Evolutionary conservation across 805 yeast genomes (phyloP).

Genomic region (Myxozyma kluyveri): DNA sequence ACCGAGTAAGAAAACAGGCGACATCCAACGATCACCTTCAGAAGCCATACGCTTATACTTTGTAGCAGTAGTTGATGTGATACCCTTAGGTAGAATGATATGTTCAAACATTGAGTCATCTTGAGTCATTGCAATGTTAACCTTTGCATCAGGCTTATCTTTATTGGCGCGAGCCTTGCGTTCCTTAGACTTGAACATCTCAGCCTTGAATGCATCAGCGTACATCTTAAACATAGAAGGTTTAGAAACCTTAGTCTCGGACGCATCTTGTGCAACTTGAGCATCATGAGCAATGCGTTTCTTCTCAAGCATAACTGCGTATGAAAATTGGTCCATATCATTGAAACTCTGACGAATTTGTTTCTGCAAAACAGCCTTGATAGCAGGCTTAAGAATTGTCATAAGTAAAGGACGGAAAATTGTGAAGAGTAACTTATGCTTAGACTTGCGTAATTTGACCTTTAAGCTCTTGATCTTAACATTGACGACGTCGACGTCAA

Average conservation of each 20-base stretch:
- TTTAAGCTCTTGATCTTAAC: conserved; percentile 21
- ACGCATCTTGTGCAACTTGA: neutral
- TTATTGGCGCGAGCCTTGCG: conserved; percentile 6
- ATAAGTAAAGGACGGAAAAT: conserved; percentile 26
- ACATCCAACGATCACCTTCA: conserved; percentile 28
- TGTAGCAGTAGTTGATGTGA: conserved; percentile 12
- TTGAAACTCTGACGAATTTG: conserved; percentile 24
- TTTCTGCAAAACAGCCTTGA: conserved; percentile 24
- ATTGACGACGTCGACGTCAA: conserved; percentile 26
- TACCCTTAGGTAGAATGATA: conserved; percentile 23
- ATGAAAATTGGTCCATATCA: conserved; percentile 22
- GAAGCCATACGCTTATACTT: conserved; percentile 19
- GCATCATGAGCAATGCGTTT: conserved; percentile 15
- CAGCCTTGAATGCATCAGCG: conserved; percentile 17
- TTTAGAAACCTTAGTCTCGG: conserved; percentile 1
- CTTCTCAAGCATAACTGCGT: conserved; percentile 19
- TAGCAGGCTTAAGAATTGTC: conserved; percentile 16
- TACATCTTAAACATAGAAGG: conserved; percentile 17
- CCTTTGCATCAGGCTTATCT: conserved; percentile 8
- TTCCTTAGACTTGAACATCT: conserved; percentile 13
- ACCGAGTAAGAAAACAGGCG: conserved; percentile 25
- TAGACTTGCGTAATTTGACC: conserved; percentile 22
- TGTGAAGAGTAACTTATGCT: conserved; percentile 22
- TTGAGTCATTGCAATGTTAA: conserved; percentile 19
- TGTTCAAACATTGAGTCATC: conserved; percentile 20